phyloP scores from a whole-genome alignment of 2,329 filamentous ascomycete genomes.

The Alternaria gansuensis region DNA sequence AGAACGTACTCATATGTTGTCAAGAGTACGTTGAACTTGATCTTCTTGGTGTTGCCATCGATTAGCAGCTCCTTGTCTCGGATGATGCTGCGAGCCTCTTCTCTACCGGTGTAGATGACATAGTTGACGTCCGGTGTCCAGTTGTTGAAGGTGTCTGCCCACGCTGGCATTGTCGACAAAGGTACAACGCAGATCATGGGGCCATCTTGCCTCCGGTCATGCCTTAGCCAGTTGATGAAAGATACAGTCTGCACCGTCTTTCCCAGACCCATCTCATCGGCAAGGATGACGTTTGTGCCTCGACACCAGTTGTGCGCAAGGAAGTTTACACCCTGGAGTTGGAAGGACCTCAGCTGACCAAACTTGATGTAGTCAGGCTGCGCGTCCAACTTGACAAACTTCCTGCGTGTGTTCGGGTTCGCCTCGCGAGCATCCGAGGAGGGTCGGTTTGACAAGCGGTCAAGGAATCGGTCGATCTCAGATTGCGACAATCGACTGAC shows the following conservation, averaged over 20 bases:
- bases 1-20: constrained; percentile 98
- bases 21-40: constrained; percentile 96
- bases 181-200: constrained; percentile 98
- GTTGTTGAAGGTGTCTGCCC: constrained; percentile 96
- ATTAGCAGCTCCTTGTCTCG: constrained; percentile 88
- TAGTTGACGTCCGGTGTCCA: constrained; percentile 98
- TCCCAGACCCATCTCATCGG: constrained; percentile 97
- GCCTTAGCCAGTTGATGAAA: constrained; percentile 96
- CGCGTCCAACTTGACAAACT: constrained; percentile 67
- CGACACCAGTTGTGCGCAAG: constrained; percentile 95
- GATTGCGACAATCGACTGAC: constrained; percentile 82
- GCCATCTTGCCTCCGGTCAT: constrained; percentile 87
- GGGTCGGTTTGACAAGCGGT: constrained; percentile 82
- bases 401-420: constrained; percentile 73
- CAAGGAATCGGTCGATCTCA: constrained; percentile 90
- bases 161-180: constrained; percentile 94
- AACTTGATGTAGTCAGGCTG: constrained; percentile 87
- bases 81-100: constrained; percentile 85
- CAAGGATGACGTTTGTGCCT: constrained; percentile 93
- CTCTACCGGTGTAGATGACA: constrained; percentile 93
- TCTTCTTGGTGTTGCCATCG: constrained; percentile 84
- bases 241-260: constrained; percentile 98
- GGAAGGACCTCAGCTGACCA: constrained; percentile 89
- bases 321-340: constrained; percentile 93
- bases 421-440: constrained; percentile 80